Percentiles rank a stretch among this genome's conserved stretches.
phyloP scores from a whole-genome alignment of 352 stramenopile genomes.

The Pythium oligandrum region DNA sequence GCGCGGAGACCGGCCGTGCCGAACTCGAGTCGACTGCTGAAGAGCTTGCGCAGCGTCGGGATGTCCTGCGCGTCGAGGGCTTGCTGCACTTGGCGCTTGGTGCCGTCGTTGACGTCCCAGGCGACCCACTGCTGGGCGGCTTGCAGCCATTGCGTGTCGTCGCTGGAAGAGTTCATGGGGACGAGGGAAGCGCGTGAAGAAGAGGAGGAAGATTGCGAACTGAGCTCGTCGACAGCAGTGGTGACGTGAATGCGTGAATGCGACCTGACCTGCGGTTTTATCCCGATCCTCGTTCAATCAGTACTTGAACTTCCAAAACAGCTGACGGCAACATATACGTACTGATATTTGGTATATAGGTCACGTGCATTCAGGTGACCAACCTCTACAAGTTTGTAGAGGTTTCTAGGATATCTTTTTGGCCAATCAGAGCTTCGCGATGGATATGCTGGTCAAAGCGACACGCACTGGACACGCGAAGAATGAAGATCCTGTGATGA shows the following conservation, averaged over 20 bases:
- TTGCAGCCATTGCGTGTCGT: conserved; percentile 42
- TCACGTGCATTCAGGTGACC: conserved; percentile 15
- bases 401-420: too few species aligned
- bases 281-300: conserved; percentile 5
- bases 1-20: conserved; percentile 89
- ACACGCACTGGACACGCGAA: too few species aligned
- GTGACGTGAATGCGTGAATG: background rate
- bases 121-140: conserved; percentile 69
- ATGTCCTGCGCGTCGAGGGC: conserved; percentile 59
- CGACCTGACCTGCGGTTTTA: background rate
- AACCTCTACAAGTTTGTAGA: too few species aligned
- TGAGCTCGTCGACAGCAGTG: too few species aligned
- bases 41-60: conserved; percentile 52
- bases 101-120: conserved; percentile 85
- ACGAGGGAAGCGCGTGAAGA: background rate
- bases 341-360: conserved; percentile 21
- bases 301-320: conserved; percentile 12
- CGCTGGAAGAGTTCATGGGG: background rate
- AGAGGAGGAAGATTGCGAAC: background rate
- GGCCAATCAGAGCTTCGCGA: too few species aligned
- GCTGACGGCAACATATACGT: background rate
- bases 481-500: too few species aligned
- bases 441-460: too few species aligned
- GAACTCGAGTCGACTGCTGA: conserved; percentile 86
- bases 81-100: conserved; percentile 53